Evolutionary conservation across 768 basidiomycete species (phyloP), one percentile per base, ranked within the genome.

Genomic region (Leccinellum rugosiceps): DNA sequence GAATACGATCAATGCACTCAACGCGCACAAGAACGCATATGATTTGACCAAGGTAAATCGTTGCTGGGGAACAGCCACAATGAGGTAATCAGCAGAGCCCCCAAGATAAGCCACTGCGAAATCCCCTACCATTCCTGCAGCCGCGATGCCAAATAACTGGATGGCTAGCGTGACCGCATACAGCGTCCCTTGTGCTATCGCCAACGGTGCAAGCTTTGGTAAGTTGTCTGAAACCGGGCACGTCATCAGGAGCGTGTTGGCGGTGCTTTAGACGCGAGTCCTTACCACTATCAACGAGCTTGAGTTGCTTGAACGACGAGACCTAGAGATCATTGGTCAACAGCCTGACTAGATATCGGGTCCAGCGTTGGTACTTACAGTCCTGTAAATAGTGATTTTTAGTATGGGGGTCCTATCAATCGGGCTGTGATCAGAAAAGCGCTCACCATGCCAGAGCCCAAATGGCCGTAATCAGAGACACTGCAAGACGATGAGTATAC

Each of bases 381-480:
- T 64, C 63, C 71, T 72, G 43, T 6, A 53, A 35, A 45, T 0
- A 5, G 19, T 32, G 15, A 34, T 31, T 31, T 30, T 31, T 21
- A 21, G 52, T 7, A 25, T n/a, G 6, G 4, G n/a, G 9, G 10
- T 45, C 11, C 19, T 13, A 25, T 15, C 9, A 23, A 19, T 14
- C 13, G n/a, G 4, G 15, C 3, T 10, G 32, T 2, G 23, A 14
- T 26, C 19, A 35, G 6, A 32, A 1, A 46, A 45, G 7, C 17
- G 78, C 88, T 72, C 68, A 90, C 89, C 80, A 81, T 58, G 83
- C 71, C 9, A 91, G 71, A 23, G 80, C 65, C 85, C 87, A 91
- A 15, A 90, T 55, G 6, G 79, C 82, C 23, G 74, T 76, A 23
- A 86, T 31, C 45, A 79, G 58, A 2, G 79, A 74, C 50, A 70